phyloP scores from a whole-genome alignment of 306 rosid species.

The Ceratonia siliqua region DNA sequence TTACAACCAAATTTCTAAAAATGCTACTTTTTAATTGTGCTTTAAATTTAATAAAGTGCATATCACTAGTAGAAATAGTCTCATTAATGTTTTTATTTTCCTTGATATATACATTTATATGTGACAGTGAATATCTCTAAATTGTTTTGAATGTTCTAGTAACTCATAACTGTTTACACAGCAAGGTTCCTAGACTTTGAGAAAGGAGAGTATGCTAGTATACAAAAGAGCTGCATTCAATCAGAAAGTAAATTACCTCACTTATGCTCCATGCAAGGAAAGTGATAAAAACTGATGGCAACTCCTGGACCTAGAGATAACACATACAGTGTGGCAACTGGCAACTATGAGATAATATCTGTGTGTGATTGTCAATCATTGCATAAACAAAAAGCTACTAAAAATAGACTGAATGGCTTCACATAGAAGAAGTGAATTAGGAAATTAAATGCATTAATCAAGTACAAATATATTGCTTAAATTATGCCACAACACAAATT shows the following conservation, averaged over 20 bases:
- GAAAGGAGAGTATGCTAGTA: background rate
- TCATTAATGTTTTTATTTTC: constrained; percentile 1
- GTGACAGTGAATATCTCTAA: constrained; percentile 6
- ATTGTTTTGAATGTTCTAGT: background rate
- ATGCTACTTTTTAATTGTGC: background rate
- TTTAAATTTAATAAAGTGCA: background rate
- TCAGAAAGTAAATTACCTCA: constrained; percentile 56
- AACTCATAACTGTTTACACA: background rate
- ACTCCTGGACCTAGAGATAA: constrained; percentile 62
- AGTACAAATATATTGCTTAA: background rate
- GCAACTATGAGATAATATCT: background rate
- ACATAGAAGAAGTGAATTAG: background rate
- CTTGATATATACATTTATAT: constrained; percentile 2
- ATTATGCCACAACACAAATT: background rate
- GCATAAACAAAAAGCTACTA: constrained; percentile 17
- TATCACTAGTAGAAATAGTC: background rate
- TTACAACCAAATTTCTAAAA: background rate
- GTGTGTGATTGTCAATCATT: background rate
- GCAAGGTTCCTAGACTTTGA: background rate
- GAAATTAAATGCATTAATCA: background rate
- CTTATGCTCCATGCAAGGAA: constrained; percentile 82
- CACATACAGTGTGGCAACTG: constrained; percentile 16
- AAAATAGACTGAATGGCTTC: background rate
- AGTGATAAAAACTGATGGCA: constrained; percentile 73
- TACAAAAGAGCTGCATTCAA: constrained; percentile 4